A percentile compares a stretch with the other conserved stretches of the same genome.
Evolutionary conservation across 495 filamentous ascomycete genomes (phyloP).

Genomic region (Aspergillus kassunensis): DNA sequence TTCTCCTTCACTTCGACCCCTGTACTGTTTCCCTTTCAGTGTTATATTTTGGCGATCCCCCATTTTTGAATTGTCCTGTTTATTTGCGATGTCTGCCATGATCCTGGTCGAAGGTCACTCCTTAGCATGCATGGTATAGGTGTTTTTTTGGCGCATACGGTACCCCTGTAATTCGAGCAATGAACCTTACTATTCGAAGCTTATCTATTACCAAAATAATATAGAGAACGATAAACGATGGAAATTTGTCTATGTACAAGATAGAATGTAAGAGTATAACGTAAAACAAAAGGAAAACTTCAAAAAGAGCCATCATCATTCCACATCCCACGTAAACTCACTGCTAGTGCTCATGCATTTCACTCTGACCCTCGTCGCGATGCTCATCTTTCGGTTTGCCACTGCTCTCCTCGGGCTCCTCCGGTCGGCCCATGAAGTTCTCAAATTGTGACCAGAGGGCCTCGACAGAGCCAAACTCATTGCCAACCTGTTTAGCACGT

Average conservation of each 20-base stretch:
- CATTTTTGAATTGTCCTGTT: slow-evolving; percentile 15
- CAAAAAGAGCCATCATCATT: slow-evolving; percentile 6
- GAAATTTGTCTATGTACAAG: not conserved
- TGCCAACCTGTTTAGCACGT: slow-evolving; percentile 84
- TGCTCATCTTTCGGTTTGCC: slow-evolving; percentile 17
- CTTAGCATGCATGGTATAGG: slow-evolving; percentile 46
- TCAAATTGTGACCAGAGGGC: slow-evolving; percentile 97
- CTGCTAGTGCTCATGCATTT: slow-evolving; percentile 11
- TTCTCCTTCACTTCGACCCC: slow-evolving; percentile 13
- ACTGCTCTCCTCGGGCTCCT: slow-evolving; percentile 44
- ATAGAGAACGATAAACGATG: no score
- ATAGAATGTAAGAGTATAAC: not conserved
- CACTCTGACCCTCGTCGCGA: slow-evolving; percentile 19
- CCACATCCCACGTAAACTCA: not conserved
- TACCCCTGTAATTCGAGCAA: slow-evolving; percentile 22
- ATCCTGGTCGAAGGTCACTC: slow-evolving; percentile 31
- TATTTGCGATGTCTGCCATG: slow-evolving; percentile 35
- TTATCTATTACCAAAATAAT: no score
- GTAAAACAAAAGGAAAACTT: slow-evolving; percentile 2
- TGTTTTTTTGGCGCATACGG: slow-evolving; percentile 43
- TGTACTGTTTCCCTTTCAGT: slow-evolving; percentile 6
- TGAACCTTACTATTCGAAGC: slow-evolving; percentile 7
- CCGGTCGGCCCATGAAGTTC: slow-evolving; percentile 82
- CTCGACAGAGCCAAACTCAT: slow-evolving; percentile 95
- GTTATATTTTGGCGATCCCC: slow-evolving; percentile 12